These are phyloP conservation scores for Sequoia sempervirens DNA, from an alignment of 75 land plant species.

Conservation along the genomic window DNA sequence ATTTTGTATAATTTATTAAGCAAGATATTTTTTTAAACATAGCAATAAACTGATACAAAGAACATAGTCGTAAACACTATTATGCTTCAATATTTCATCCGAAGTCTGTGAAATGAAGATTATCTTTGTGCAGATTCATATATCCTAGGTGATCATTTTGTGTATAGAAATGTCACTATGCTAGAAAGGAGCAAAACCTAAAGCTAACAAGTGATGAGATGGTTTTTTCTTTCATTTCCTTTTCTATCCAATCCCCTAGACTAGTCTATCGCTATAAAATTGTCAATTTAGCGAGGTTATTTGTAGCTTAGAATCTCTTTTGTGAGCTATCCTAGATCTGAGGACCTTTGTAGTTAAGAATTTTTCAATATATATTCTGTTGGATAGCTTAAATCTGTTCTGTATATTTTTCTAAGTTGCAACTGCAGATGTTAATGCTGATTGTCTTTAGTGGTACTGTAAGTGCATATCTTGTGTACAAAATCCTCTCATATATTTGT, in stretches of 20 bases:
- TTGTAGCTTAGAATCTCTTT: neutral
- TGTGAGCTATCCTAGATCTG: neutral
- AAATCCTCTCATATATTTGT: neutral
- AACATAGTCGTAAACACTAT: neutral
- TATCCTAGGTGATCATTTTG: neutral
- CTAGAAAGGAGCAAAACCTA: neutral
- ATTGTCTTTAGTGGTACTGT: neutral
- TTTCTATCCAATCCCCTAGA: neutral
- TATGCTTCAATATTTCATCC: neutral
- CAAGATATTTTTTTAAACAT: neutral
- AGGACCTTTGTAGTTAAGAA: neutral
- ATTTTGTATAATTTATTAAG: neutral
- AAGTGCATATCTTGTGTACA: neutral
- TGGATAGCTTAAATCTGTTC: neutral
- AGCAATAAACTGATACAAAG: neutral
- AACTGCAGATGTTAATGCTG: neutral
- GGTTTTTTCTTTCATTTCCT: neutral
- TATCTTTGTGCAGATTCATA: neutral
- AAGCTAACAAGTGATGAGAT: neutral
- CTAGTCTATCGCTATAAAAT: neutral
- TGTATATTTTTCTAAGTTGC: neutral
- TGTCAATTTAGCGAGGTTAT: neutral
- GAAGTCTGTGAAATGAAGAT: neutral
- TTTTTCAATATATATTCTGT: neutral
- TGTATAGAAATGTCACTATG: neutral